These are phyloP conservation scores for Colletotrichum eremochloae DNA, from an alignment of 2,329 filamentous ascomycete species.

Conservation along the genomic window DNA sequence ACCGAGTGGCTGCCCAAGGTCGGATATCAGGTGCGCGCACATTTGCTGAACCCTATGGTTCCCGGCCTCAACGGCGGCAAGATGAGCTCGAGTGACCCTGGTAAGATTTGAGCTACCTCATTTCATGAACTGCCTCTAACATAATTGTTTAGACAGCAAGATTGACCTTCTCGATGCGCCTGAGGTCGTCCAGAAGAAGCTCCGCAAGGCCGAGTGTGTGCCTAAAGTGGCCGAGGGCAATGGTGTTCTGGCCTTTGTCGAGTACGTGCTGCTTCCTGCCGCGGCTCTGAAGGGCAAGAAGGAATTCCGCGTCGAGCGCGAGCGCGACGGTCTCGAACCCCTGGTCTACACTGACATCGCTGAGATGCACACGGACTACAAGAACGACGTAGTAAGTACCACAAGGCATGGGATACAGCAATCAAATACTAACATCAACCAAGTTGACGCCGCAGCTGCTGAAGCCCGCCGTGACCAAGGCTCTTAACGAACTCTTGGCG, in stretches of 20 bases:
- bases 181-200: constrained; percentile 83
- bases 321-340: constrained; percentile 76
- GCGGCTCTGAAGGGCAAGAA: constrained; percentile 69
- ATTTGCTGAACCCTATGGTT: constrained; percentile 90
- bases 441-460: constrained; percentile 85
- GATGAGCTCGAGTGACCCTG: constrained; percentile 83
- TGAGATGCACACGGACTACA: constrained; percentile 84
- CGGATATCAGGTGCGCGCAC: constrained; percentile 75
- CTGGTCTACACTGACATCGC: constrained; percentile 84
- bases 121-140: constrained; percentile 5
- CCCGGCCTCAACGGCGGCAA: constrained; percentile 87
- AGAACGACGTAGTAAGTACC: constrained; percentile 69
- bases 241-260: constrained; percentile 86
- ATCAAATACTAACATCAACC: constrained; percentile 39
- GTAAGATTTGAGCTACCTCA: constrained; percentile 51
- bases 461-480: constrained; percentile 85
- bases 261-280: constrained; percentile 87
- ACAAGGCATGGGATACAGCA: not conserved
- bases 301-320: constrained; percentile 77
- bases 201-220: constrained; percentile 85
- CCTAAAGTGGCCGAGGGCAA: constrained; percentile 86
- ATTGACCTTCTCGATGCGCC: constrained; percentile 90
- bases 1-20: constrained; percentile 88
- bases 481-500: constrained; percentile 78
- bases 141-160: constrained; percentile 76